phyloP scores from a whole-genome alignment of 1,284 basidiomycete genomes.

The Garcileccinum viscosum region DNA sequence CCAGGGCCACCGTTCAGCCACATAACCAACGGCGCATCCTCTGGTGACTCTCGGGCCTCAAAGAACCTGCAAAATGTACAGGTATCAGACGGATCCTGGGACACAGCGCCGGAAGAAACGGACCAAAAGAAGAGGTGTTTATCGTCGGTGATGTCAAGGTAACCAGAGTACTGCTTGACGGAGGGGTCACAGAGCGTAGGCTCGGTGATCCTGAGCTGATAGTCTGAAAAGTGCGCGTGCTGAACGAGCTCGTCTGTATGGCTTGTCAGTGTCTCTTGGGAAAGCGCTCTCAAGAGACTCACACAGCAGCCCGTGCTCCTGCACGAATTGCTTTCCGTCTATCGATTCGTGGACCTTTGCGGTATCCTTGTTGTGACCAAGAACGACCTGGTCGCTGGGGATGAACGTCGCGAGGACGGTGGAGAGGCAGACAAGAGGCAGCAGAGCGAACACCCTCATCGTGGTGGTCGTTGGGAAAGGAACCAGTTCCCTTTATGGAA shows the following conservation, averaged over 20 bases:
- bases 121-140: slow-evolving; percentile 91
- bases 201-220: slow-evolving; percentile 75
- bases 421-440: slow-evolving; percentile 34
- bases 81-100: slow-evolving; percentile 10
- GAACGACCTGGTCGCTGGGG: slow-evolving; percentile 41
- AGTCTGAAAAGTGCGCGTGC: slow-evolving; percentile 71
- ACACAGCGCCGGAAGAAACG: slow-evolving; percentile 25
- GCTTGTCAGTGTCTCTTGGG: slow-evolving; percentile 15
- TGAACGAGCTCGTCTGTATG: slow-evolving; percentile 74
- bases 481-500: neutral
- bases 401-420: slow-evolving; percentile 36
- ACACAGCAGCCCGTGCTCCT: slow-evolving; percentile 69
- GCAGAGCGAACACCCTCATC: slow-evolving; percentile 34
- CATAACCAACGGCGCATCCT: slow-evolving; percentile 80
- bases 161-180: slow-evolving; percentile 89
- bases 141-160: slow-evolving; percentile 85
- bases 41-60: slow-evolving; percentile 77
- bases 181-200: slow-evolving; percentile 82
- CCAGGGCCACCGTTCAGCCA: slow-evolving; percentile 92
- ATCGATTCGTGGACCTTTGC: slow-evolving; percentile 52
- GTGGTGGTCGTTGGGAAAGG: slow-evolving; percentile 7
- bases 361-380: slow-evolving; percentile 53
- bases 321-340: slow-evolving; percentile 68
- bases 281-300: slow-evolving; percentile 30
- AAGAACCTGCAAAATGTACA: slow-evolving; percentile 71